These are phyloP conservation scores for Citrus sp. DNA, from an alignment of 345 rosid species.

Conservation along the genomic window DNA sequence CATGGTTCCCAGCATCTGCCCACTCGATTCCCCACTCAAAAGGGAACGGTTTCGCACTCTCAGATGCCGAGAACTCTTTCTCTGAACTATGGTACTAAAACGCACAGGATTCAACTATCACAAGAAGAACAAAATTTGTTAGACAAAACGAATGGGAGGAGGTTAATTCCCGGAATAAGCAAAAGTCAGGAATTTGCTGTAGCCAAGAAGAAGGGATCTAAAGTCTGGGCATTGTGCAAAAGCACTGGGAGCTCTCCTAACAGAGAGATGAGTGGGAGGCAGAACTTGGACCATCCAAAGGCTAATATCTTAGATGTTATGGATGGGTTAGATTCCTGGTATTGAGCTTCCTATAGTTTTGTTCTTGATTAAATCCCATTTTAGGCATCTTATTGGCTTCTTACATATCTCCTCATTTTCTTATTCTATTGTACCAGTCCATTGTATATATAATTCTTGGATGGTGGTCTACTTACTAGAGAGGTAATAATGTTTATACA, in stretches of 20 bases:
- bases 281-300: constrained; percentile 17
- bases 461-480: neutral
- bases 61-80: constrained; percentile 37
- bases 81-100: constrained; percentile 17
- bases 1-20: constrained; percentile 33
- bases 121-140: constrained; percentile 61
- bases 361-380: constrained; percentile 6
- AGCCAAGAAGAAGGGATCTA: constrained; percentile 30
- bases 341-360: constrained; percentile 11
- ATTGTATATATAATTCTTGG: constrained; percentile 5
- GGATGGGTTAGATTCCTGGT: constrained; percentile 47
- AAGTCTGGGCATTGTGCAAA: constrained; percentile 46
- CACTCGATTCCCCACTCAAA: constrained; percentile 31
- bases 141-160: constrained; percentile 41
- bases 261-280: constrained; percentile 13
- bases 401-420: neutral
- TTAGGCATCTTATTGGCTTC: neutral
- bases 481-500: neutral
- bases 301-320: constrained; percentile 42
- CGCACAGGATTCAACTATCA: constrained; percentile 39
- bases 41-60: constrained; percentile 22
- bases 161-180: constrained; percentile 56
- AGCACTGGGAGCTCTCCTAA: constrained; percentile 72
- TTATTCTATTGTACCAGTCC: neutral
- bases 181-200: constrained; percentile 71